Conservation (phyloP, 306 rosid species). For the Gastrolobium villosum region DNA sequence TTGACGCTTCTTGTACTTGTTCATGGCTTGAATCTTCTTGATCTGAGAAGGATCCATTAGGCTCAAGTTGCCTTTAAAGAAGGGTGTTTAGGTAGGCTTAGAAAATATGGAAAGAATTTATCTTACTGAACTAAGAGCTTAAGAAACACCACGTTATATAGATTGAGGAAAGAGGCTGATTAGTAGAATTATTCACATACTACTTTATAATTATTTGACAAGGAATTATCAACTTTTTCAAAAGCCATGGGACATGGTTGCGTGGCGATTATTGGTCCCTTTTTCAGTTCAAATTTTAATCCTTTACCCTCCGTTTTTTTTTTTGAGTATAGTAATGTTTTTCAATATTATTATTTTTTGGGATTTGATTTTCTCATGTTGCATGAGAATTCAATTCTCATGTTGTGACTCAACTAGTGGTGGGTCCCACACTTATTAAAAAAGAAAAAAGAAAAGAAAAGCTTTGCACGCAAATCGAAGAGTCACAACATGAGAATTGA, state of each 20-base stretch:
- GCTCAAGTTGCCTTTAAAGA: slow-evolving; percentile 8
- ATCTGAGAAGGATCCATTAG: slow-evolving; percentile 57
- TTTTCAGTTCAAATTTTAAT: slow-evolving; percentile 46
- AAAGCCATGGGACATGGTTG: slow-evolving; percentile 56
- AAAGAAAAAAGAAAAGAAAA: too few relatives aligned
- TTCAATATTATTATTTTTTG: slow-evolving; percentile 1
- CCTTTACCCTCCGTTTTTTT: slow-evolving; percentile 23
- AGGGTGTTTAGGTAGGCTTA: slow-evolving; percentile 21
- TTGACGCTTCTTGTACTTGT: slow-evolving; percentile 45
- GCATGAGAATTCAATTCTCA: too few relatives aligned
- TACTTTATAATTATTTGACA: slow-evolving; percentile 49
- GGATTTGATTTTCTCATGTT: too few relatives aligned
- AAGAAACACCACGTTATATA: slow-evolving; percentile 48
- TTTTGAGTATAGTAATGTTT: slow-evolving; percentile 20
- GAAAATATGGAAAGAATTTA: slow-evolving; percentile 28
- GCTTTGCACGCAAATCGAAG: too few relatives aligned
- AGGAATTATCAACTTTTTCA: slow-evolving; percentile 47
- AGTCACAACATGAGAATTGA: too few relatives aligned
- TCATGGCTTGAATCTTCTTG: slow-evolving; percentile 62
- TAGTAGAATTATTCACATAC: slow-evolving; percentile 47
- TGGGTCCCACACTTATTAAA: too few relatives aligned
- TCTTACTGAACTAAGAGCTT: slow-evolving; percentile 41
- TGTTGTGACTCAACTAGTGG: too few relatives aligned
- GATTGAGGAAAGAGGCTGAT: slow-evolving; percentile 42
- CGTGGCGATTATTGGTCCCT: slow-evolving; percentile 55